Evolutionary conservation across 208 protist genomes (phyloP), one percentile per base, ranked within the genome.

Genomic region (Acanthamoeba royreba): DNA sequence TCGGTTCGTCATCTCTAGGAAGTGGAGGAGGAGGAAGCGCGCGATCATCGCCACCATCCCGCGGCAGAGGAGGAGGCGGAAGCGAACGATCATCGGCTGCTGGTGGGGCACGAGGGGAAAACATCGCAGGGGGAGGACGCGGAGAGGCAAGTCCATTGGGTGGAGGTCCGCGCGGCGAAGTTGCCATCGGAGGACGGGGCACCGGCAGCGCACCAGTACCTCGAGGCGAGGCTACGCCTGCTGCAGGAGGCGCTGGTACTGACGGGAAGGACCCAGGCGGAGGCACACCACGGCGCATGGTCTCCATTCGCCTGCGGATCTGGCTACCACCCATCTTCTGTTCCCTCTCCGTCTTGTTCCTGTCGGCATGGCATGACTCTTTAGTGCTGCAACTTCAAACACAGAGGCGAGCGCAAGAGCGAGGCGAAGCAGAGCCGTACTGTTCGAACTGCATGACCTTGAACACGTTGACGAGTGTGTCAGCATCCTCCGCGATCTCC

Each of bases 381-480:
- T 38, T 4, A 33, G 33, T 72, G 28, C n/a, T n/a, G n/a, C n/a
- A n/a, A n/a, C n/a, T n/a, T n/a, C n/a, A n/a, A n/a, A 25, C 35
- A 25, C 31, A 3, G 9, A n/a, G 31, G 15, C 4, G 13, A 81
- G 19, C 19, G 38, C 3, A 38, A 11, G 72, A 31, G 38, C 22
- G 72, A 3, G 72, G n/a, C n/a, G 11, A 74, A 13, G 13, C 63
- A 28, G 15, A 13, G 28, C 33, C 63, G 15, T 85, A 45, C 45
- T 85, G 38, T 45, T 85, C 45, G 72, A 85, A 85, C 72, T 85
- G 38, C 72, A 85, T 90, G 53, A 42, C 83, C 42, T 90, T 55
- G 33, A 90, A 90, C 52, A 90, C 83, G 33, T 49, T 46, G 15
- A 90, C 46, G 22, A 90, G 83, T 33, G 38, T 90, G 53, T 90